Base-by-base conservation (phyloP, 2,329 filamentous ascomycete genomes). In the Zymoseptoria crescenta region DNA sequence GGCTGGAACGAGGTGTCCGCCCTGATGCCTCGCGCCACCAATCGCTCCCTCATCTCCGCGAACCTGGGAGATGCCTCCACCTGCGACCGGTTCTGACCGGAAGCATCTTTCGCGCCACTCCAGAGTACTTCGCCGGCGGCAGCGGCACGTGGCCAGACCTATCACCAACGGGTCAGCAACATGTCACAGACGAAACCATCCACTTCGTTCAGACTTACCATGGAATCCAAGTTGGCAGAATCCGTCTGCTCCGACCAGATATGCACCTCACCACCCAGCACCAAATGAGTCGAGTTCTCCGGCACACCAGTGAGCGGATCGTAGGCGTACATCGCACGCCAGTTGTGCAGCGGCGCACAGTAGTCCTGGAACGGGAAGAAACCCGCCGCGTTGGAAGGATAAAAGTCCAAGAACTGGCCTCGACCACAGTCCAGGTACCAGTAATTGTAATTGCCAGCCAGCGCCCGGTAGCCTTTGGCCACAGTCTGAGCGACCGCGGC, bases 221-320 rank as follows among this genome's bases (percentile, higher is more conserved):
- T 84, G 41, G 77, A 77, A 75, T 96, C 89, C 13, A 96, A 72
- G 70, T 87, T 91, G n/a, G 84, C 76, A 2, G 83, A 75, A 73
- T 96, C 91, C 6, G 87, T 87, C 76, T 84, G 82, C 70, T 96
- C 91, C 63, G 82, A 83, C 90, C 90, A 96, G 59, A 91, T 82
- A 58, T 89, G 87, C 16, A 87, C 84, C 76, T 96, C 91, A 27
- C 90, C 91, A 51, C 91, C 91, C 8, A 94, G 73, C 2, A 96
- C 86, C 10, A 89, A 81, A 69, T 86, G 80, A 27, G 84, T 82
- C 50, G 84, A 74, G 27, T 85, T 79, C 8, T 74, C 75, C 0
- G 86, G 81, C 4, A 96, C 79, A 52, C 83, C 83, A 2, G 76
- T 79, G 3, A 85, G 76, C 0, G 91, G 91, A 70, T 96, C 87